Conservation (phyloP, 2,329 filamentous ascomycete genomes). For the Elsinoe ampelina region DNA sequence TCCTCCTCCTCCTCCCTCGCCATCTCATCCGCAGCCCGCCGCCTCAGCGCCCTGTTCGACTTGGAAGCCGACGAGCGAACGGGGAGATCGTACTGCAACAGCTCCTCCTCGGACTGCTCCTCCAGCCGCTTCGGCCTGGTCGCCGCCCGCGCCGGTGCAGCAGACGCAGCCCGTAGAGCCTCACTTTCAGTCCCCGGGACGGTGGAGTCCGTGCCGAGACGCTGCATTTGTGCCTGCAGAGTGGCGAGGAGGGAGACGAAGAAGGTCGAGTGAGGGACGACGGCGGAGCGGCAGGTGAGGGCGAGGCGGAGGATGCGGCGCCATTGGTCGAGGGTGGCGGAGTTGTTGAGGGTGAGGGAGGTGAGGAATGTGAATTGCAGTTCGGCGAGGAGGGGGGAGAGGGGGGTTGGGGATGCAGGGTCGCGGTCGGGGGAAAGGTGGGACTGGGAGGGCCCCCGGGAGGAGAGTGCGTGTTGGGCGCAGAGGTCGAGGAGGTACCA, state of each 20-base stretch:
- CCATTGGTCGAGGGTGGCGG: conserved; percentile 58
- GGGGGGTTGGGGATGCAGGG: background rate
- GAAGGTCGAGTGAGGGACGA: conserved; percentile 39
- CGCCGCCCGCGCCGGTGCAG: too few species aligned
- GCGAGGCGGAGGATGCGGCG: conserved; percentile 49
- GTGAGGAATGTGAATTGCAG: conserved; percentile 55
- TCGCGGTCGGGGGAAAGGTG: background rate
- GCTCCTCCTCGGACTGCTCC: conserved; percentile 3
- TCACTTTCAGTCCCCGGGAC: too few species aligned
- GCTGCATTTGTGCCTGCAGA: conserved; percentile 44
- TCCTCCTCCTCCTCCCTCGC: background rate
- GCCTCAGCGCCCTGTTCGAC: background rate
- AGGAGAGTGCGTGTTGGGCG: background rate
- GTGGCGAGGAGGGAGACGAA: conserved; percentile 44
- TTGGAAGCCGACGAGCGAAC: background rate
- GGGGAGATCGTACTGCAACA: conserved; percentile 5
- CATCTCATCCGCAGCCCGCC: background rate
- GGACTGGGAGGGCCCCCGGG: background rate
- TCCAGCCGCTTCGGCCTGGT: background rate
- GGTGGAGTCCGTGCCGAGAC: conserved; percentile 35
- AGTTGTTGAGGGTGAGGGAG: conserved; percentile 55
- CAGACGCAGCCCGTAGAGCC: too few species aligned
- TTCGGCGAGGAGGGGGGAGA: conserved; percentile 41
- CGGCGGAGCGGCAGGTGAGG: conserved; percentile 47
- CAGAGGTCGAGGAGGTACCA: conserved; percentile 49